phyloP scores from a whole-genome alignment of 352 stramenopile species.

The Elongisporangium undulatum region DNA sequence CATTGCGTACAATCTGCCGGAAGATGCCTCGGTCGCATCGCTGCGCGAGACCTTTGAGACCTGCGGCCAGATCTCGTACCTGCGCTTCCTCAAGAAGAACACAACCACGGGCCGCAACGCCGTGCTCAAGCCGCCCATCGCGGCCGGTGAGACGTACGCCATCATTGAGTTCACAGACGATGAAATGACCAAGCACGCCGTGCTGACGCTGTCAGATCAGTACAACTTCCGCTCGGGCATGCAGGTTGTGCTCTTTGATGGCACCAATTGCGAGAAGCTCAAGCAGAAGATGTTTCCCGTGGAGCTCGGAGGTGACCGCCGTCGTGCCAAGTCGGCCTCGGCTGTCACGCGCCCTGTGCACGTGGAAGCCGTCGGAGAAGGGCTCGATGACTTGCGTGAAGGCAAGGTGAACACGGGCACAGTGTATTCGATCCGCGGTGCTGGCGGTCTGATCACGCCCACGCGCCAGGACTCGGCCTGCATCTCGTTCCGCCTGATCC shows the following conservation, averaged over 20 bases:
- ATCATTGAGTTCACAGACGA: conserved; percentile 89
- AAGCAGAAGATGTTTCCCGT: conserved; percentile 90
- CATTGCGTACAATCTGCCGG: conserved; percentile 85
- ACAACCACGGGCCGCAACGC: conserved; percentile 82
- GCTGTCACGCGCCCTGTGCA: conserved; percentile 69
- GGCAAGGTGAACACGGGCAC: conserved; percentile 85
- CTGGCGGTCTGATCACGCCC: conserved; percentile 77
- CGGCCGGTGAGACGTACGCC: conserved; percentile 81
- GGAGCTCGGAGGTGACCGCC: conserved; percentile 60
- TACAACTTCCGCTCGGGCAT: conserved; percentile 87
- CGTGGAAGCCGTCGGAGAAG: conserved; percentile 80
- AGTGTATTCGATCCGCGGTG: conserved; percentile 84
- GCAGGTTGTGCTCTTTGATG: conserved; percentile 87
- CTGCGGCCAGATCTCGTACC: conserved; percentile 82
- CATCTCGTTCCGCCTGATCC: conserved; percentile 87
- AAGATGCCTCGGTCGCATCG: conserved; percentile 81
- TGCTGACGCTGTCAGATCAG: conserved; percentile 81
- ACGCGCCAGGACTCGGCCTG: conserved; percentile 80
- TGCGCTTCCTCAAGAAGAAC: conserved; percentile 88
- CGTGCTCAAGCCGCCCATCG: conserved; percentile 85
- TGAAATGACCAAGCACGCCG: conserved; percentile 87
- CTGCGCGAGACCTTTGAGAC: conserved; percentile 81
- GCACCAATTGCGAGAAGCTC: conserved; percentile 84
- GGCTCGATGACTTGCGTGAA: conserved; percentile 78
- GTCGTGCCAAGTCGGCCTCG: conserved; percentile 76